phyloP scores from a whole-genome alignment of 495 filamentous ascomycete species.

The Neurospora africana region DNA sequence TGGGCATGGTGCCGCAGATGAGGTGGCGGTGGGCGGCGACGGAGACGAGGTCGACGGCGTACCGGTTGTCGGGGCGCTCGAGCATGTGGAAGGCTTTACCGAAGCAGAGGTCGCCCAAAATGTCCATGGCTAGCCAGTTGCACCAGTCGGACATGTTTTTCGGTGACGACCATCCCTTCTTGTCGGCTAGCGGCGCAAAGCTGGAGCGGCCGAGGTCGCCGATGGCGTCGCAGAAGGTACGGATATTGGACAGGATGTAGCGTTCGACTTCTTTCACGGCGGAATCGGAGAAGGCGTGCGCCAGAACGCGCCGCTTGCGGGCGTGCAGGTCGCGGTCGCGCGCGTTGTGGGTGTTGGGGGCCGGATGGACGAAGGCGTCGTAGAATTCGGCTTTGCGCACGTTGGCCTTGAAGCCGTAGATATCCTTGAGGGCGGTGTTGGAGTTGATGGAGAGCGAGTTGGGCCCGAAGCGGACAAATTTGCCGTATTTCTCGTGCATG shows the following conservation, averaged over 20 bases:
- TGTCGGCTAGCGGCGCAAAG: slow-evolving; percentile 14
- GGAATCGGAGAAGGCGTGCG: slow-evolving; percentile 50
- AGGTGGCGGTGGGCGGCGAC: slow-evolving; percentile 45
- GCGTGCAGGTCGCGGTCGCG: slow-evolving; percentile 51
- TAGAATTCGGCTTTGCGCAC: slow-evolving; percentile 57
- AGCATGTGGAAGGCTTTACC: slow-evolving; percentile 66
- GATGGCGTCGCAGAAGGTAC: slow-evolving; percentile 40
- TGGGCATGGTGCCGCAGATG: slow-evolving; percentile 45
- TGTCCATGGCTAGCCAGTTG: slow-evolving; percentile 61
- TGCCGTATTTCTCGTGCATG: slow-evolving; percentile 48
- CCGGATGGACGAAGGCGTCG: slow-evolving; percentile 48
- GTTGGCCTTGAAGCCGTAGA: slow-evolving; percentile 51
- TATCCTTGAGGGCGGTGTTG: slow-evolving; percentile 44
- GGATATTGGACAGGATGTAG: slow-evolving; percentile 44
- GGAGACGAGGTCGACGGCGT: slow-evolving; percentile 45
- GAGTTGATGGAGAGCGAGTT: slow-evolving; percentile 51
- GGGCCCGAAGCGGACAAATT: slow-evolving; percentile 49
- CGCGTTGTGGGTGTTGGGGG: slow-evolving; percentile 48
- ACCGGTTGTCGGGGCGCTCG: slow-evolving; percentile 45
- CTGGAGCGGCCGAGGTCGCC: slow-evolving; percentile 25
- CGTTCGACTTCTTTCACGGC: slow-evolving; percentile 48
- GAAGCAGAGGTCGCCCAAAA: slow-evolving; percentile 61
- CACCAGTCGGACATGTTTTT: slow-evolving; percentile 53
- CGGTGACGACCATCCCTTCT: slow-evolving; percentile 33
- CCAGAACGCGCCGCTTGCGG: slow-evolving; percentile 52